phyloP scores from a whole-genome alignment of 176 grass and related monocot species.

The Themeda triandra region DNA sequence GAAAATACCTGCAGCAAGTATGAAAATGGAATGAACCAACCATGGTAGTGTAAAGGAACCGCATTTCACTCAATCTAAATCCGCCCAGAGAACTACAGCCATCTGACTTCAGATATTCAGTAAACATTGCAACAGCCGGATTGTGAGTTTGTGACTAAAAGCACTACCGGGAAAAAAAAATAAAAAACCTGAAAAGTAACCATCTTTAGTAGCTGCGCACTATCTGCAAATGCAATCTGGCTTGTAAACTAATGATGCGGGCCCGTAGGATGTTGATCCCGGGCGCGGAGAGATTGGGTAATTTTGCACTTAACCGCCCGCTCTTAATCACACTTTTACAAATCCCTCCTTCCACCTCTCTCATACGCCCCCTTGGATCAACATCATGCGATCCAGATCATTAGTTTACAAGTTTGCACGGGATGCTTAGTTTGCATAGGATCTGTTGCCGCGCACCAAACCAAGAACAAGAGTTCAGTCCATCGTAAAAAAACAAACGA shows the following conservation, averaged over 20 bases:
- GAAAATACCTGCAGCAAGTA: constrained; percentile 14
- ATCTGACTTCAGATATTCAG: background rate
- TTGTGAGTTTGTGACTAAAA: background rate
- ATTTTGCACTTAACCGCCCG: too few species aligned
- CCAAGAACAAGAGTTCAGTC: background rate
- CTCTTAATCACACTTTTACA: too few species aligned
- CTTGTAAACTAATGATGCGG: too few species aligned
- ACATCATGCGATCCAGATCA: too few species aligned
- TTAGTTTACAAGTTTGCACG: too few species aligned
- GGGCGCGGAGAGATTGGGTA: too few species aligned
- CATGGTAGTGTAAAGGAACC: background rate
- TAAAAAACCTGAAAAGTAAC: background rate
- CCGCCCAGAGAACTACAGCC: background rate
- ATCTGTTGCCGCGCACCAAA: background rate
- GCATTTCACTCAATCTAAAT: background rate
- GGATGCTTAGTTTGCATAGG: too few species aligned
- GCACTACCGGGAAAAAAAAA: background rate
- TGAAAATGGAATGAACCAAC: background rate
- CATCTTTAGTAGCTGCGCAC: background rate
- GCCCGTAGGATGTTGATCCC: too few species aligned
- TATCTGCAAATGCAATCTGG: too few species aligned
- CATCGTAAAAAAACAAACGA: background rate
- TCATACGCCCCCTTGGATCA: too few species aligned
- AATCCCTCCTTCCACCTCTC: too few species aligned
- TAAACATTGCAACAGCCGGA: background rate